Base-by-base conservation (phyloP, 768 basidiomycete genomes). In the Hygrocybe punicea region DNA sequence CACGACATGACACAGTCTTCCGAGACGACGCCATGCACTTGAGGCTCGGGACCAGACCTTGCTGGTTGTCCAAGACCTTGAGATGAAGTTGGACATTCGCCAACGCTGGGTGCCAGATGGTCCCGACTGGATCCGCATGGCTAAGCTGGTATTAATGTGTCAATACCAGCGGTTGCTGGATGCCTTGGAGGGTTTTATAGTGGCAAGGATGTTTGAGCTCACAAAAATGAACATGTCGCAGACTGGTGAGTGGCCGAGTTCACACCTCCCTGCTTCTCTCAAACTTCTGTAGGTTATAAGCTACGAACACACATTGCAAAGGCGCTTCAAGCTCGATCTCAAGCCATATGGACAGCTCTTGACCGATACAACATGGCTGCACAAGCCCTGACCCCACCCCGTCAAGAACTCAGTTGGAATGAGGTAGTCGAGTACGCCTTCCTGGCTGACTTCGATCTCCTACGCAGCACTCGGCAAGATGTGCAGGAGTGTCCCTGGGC, bases 351-450 rank as follows among this genome's bases (percentile, higher is more conserved):
- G 7, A 62, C 60, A 2, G 65, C 70, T 1, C 57, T 71, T 0
- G 53, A 65, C n/a, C 25, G 57, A 7, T 69, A 67, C 52, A 70
- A 70, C 53, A 53, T 33, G 23, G 65, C 65, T 25, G 69, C 68
- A n/a, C 24, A 25, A 17, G 37, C 37, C 2, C 40, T 69, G 5
- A 53, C 17, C 8, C 68, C 63, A 2, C 61, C 65, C 10, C 44
- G 45, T 4, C 61, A 57, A 0, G 21, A 14, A 4, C 57, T 71
- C 2, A 19, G 56, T 5, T 70, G 67, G 67, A 62, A 69, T 8
- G 60, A 67, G 11, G 63, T 73, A 1, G 61, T 70, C 19, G 52
- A 68, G 6, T 65, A 68, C 47, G 56, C 58, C 6, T 65, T 66
- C 36, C 60, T 67, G 8, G 56, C 67, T 2, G 61, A 67, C 36